Evolutionary conservation across 495 filamentous ascomycete genomes (phyloP).

Genomic region (Talaromyces ruber): DNA sequence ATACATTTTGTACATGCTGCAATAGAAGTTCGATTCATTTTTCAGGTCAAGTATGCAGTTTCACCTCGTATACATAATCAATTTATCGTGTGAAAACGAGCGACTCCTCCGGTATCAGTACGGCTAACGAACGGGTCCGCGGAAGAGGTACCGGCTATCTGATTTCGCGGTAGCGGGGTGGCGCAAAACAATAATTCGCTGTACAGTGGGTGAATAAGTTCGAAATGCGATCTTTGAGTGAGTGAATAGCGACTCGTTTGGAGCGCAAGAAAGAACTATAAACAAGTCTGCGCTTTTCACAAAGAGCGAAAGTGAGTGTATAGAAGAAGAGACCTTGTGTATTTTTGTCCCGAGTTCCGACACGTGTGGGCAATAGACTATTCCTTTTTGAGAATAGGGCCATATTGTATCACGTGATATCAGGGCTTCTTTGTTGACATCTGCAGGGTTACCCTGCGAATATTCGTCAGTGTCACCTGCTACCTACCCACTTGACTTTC

Average conservation of each 20-base stretch:
- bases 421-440: neutral
- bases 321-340: neutral
- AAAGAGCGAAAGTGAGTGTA: neutral
- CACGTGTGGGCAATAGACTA: neutral
- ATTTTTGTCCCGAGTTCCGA: neutral
- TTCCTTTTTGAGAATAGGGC: neutral
- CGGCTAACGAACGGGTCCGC: neutral
- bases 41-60: neutral
- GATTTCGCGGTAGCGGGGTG: neutral
- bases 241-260: neutral
- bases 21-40: neutral
- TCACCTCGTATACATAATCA: neutral
- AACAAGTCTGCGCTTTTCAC: neutral
- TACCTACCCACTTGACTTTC: neutral
- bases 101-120: neutral
- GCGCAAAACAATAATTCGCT: neutral
- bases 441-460: neutral
- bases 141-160: neutral
- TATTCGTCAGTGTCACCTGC: neutral
- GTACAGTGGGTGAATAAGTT: neutral
- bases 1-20: neutral
- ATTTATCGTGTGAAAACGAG: neutral
- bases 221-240: neutral
- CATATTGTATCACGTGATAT: neutral
- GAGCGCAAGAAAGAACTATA: neutral